Evolutionary conservation across 805 yeast species (phyloP), one percentile per base, ranked within the genome.

Genomic region (Starmerella potacharoeniae): DNA sequence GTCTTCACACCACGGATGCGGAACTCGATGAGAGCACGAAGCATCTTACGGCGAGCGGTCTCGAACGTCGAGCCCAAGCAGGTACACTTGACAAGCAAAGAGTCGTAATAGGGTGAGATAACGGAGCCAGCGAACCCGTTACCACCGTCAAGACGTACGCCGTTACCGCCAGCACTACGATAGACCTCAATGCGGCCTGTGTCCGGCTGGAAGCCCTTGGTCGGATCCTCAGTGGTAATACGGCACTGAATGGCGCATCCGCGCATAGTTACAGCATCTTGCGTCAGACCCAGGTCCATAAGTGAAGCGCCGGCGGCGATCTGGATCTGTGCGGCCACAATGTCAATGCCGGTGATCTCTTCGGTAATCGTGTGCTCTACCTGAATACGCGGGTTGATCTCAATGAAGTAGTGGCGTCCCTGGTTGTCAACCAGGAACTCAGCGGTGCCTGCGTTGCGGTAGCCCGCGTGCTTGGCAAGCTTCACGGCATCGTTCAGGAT

Each of bases 231-330:
- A 51, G 98, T 91, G 56, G 97, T 91, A 75, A 93, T 93, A 77
- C 98, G 89, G 77, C 98, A 91, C 76, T 93, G 98, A 64, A 93
- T 93, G 40, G 98, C 97, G 68, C 90, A 91, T 22, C 99, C 99
- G 68, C 97, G 81, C 50, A 95, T 84, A 55, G 96, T 86, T 73
- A 93, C 88, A 68, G 85, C 84, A 72, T 91, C 96, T 75, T 93
- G 98, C 63, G 90, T 75, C 59, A 93, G 77, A 17, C 97, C 97
- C 65, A 93, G 77, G 69, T 93, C 95, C 64, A 81, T 84, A 65
- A 93, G 77, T 3, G 95, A 79, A 34, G 98, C 98, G 66, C 98
- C 98, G 2, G 97, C 97, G 48, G 97, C 97, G 66, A 91, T 88
- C 76, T 91, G 98, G 67, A 91, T 90, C 77, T 91, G 98, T 16